These are phyloP conservation scores for Conidiobolus incongruus DNA, from an alignment of 371 early-diverging fungal genomes.

Conservation along the genomic window DNA sequence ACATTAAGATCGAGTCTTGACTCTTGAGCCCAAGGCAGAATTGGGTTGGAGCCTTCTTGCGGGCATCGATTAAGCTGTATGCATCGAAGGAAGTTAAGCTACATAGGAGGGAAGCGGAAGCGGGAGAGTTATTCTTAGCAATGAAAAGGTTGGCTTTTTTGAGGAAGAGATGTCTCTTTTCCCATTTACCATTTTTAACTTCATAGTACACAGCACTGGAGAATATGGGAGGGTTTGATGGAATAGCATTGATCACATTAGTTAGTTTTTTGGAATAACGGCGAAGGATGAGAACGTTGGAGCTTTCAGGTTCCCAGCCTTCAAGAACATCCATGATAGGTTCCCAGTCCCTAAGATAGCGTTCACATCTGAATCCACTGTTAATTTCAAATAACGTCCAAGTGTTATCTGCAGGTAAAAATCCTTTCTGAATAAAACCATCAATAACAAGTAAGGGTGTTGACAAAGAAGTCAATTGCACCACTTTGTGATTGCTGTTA, in stretches of 20 bases:
- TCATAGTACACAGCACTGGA: constrained; percentile 33
- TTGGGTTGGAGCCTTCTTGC: constrained; percentile 44
- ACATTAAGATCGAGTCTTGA: constrained; percentile 41
- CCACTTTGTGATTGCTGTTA: constrained; percentile 30
- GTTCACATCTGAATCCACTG: constrained; percentile 42
- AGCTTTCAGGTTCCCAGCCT: constrained; percentile 40
- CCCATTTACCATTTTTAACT: constrained; percentile 38
- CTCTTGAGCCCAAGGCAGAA: constrained; percentile 70
- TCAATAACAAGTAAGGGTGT: constrained; percentile 38
- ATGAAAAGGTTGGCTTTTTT: constrained; percentile 25
- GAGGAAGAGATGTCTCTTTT: constrained; percentile 26
- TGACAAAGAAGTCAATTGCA: constrained; percentile 38
- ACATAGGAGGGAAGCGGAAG: too few species aligned
- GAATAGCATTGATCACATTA: background rate
- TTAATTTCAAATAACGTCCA: constrained; percentile 68
- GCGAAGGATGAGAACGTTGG: constrained; percentile 30
- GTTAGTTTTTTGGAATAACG: background rate
- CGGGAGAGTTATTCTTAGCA: constrained; percentile 14
- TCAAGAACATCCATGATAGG: constrained; percentile 38
- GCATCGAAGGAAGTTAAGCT: constrained; percentile 50
- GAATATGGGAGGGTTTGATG: constrained; percentile 1
- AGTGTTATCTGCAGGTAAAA: constrained; percentile 19
- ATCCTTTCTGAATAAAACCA: constrained; percentile 24
- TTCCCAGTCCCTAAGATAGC: constrained; percentile 63
- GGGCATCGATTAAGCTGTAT: constrained; percentile 36